Percentiles rank a stretch among this genome's conserved stretches.
These are phyloP conservation scores for Phytopythium aichiense DNA, from an alignment of 352 stramenopile species.

Conservation along the genomic window DNA sequence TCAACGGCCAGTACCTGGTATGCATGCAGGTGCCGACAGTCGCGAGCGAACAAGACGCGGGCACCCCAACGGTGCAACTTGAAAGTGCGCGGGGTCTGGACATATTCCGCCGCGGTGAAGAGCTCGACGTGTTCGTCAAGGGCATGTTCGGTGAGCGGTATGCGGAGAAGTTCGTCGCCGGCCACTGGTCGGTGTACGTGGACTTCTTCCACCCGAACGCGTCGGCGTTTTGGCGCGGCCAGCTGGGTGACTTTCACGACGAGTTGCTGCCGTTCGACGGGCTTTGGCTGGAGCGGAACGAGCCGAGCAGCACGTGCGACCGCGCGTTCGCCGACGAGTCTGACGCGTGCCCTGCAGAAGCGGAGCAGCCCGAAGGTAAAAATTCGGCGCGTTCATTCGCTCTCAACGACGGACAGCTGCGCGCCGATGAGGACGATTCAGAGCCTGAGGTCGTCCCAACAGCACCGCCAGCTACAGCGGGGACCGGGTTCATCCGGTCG, in stretches of 20 bases:
- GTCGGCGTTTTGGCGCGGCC: slow-evolving; percentile 59
- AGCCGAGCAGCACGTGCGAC: slow-evolving; percentile 72
- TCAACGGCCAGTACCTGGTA: slow-evolving; percentile 78
- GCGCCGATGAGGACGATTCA: background rate
- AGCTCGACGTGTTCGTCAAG: slow-evolving; percentile 75
- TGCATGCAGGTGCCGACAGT: slow-evolving; percentile 68
- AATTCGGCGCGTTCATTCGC: no score
- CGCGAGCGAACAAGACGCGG: background rate
- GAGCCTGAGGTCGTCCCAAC: background rate
- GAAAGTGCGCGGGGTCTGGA: slow-evolving; percentile 8
- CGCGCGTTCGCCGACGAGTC: slow-evolving; percentile 27
- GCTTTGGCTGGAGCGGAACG: slow-evolving; percentile 84
- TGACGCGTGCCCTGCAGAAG: slow-evolving; percentile 23
- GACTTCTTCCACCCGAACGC: slow-evolving; percentile 85
- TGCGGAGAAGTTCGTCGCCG: slow-evolving; percentile 65
- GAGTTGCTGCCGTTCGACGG: slow-evolving; percentile 68
- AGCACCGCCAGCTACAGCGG: background rate
- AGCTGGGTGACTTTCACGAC: slow-evolving; percentile 57
- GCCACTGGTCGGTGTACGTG: slow-evolving; percentile 65
- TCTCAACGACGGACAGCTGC: background rate
- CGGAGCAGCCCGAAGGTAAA: background rate
- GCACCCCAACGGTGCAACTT: background rate
- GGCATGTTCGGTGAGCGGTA: slow-evolving; percentile 54
- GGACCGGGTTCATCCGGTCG: slow-evolving; percentile 57
- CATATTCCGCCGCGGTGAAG: slow-evolving; percentile 31